phyloP scores from a whole-genome alignment of 345 rosid species.

The Syzygium jambos region DNA sequence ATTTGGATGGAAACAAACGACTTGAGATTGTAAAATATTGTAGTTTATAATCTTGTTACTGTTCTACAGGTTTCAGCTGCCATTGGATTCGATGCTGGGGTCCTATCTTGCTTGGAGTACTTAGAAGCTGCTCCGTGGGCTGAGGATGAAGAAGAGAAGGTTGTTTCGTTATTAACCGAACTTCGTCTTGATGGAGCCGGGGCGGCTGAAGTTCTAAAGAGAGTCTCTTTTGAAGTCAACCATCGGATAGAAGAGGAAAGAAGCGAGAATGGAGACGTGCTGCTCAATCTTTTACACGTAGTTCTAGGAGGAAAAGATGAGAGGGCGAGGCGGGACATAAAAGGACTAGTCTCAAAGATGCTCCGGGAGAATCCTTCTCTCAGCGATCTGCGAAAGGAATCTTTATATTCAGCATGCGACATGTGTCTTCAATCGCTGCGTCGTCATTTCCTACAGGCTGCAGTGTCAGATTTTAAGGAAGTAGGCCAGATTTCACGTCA shows the following conservation, averaged over 20 bases:
- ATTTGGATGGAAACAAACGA: neutral
- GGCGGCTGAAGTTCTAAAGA: conserved; percentile 87
- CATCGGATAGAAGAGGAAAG: conserved; percentile 36
- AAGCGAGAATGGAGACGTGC: conserved; percentile 60
- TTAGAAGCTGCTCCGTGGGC: conserved; percentile 99
- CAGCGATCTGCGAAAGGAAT: conserved; percentile 71
- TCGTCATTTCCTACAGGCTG: conserved; percentile 56
- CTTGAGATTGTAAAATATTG: neutral
- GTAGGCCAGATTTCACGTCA: conserved; percentile 83
- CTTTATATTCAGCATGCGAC: conserved; percentile 74
- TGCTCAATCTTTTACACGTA: conserved; percentile 77
- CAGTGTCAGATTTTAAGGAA: conserved; percentile 45
- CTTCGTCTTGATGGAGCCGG: conserved; percentile 88
- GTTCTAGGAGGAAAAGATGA: conserved; percentile 97
- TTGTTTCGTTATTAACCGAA: conserved; percentile 73
- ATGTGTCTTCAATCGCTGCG: conserved; percentile 66
- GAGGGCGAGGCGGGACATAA: conserved; percentile 98
- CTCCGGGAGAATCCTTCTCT: conserved; percentile 89
- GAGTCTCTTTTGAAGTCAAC: conserved; percentile 70
- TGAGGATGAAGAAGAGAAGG: conserved; percentile 94
- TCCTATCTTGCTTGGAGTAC: conserved; percentile 88
- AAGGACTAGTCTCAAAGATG: conserved; percentile 86
- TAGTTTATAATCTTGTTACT: conserved; percentile 1
- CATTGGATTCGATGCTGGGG: conserved; percentile 97
- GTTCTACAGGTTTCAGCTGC: conserved; percentile 79